phyloP scores from a whole-genome alignment of 2,329 filamentous ascomycete species.

The Aspergillus ochraceoroseus region DNA sequence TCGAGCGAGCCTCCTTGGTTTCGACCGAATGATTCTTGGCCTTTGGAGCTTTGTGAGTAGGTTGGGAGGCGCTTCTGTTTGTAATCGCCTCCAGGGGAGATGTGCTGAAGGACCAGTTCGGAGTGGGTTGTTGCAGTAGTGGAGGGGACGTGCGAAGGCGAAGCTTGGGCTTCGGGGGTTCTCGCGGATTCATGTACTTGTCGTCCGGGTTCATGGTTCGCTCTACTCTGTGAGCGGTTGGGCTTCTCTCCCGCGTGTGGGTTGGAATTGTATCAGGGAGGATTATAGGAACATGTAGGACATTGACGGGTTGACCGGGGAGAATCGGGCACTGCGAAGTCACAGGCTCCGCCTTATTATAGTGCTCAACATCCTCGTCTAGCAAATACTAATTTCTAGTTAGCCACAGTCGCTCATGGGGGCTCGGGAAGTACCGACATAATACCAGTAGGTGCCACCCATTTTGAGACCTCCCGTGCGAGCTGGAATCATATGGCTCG shows the following conservation, averaged over 20 bases:
- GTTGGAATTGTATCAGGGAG: conserved; percentile 43
- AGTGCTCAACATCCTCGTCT: conserved; percentile 69
- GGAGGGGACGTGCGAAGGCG: conserved; percentile 46
- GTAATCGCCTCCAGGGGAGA: conserved; percentile 28
- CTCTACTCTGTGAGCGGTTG: conserved; percentile 55
- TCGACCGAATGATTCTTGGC: conserved; percentile 18
- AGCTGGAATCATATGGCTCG: conserved; percentile 48
- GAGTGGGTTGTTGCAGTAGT: conserved; percentile 23
- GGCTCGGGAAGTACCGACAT: conserved; percentile 56
- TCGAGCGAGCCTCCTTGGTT: conserved; percentile 33
- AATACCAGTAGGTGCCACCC: conserved; percentile 94
- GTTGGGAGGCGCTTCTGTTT: conserved; percentile 34
- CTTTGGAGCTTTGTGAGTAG: conserved; percentile 26
- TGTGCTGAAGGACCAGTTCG: conserved; percentile 26
- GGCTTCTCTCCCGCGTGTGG: conserved; percentile 60
- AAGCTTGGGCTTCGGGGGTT: conserved; percentile 49
- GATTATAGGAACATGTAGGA: conserved; percentile 73
- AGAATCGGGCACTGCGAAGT: conserved; percentile 80
- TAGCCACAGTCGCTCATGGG: conserved; percentile 16
- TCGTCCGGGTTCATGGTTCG: conserved; percentile 74
- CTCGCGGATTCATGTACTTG: conserved; percentile 67
- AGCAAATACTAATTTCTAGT: conserved; percentile 65
- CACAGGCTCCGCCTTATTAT: conserved; percentile 66
- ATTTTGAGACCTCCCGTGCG: conserved; percentile 80
- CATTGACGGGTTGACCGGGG: conserved; percentile 82